Evolutionary conservation across 257 asterid genomes (phyloP), one percentile per base, ranked within the genome.

Genomic region (Scutellaria baicalensis): DNA sequence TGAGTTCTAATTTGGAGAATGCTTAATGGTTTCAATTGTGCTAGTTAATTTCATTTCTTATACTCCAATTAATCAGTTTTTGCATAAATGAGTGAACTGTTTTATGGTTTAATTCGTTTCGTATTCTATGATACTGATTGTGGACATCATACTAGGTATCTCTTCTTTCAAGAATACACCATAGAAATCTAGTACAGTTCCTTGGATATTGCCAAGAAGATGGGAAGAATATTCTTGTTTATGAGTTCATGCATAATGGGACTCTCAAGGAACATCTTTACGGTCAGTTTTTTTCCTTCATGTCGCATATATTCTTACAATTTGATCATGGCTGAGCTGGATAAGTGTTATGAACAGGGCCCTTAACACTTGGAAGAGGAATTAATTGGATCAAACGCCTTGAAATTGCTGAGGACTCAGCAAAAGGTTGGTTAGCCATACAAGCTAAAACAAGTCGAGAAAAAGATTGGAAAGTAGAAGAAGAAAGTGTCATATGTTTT

Each of bases 111-210:
- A 17, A 33, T 33, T 11, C 7, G 11, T 8, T 43, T 20, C 6
- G 51, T 51, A 21, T 58, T 57, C 43, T 40, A 9, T 47, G 54
- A 35, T 67, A 18, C 71, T 50, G 68, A 71, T 52, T 67, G 31
- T 65, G 36, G 43, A 33, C n/a, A 18, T 44, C 59, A 58, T 64
- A 54, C 27, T 86, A 94, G 99, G 99, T 94, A 54, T 85, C 99
- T 80, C 95, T 91, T 76, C 99, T 94, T 67, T 94, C 99, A 69
- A 86, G 99, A 78, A 94, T 94, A 82, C 99, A 94, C 80, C 99
- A 94, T 77, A 82, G 99, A 69, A 94, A 94, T 80, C 87, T 94
- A 35, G 95, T 94, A 49, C 97, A 94, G 81, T 94, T 91, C 82
- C 85, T 91, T 51, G 99, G 99, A 74, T 94, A 84, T 71, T 94